Base-by-base conservation (phyloP, 1,284 basidiomycete genomes). In the Ustilago shanxiensis region DNA sequence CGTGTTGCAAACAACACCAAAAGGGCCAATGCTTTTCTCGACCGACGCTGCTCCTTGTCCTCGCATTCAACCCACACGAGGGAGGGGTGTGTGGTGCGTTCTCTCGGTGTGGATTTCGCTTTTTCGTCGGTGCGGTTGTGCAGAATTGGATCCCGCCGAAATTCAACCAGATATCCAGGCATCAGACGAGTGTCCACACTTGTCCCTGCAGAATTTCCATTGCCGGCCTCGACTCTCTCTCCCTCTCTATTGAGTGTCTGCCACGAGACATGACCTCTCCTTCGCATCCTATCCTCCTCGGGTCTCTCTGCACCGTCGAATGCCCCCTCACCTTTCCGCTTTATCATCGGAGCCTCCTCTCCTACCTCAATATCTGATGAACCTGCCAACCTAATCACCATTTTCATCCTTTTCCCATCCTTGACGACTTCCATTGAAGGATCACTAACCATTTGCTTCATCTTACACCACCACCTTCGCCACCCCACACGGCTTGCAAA, bases 171-270 rank as follows among this genome's bases (percentile, higher is more conserved):
- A 9, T n/a, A n/a, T n/a, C 31, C 8, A 31, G 35, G 68, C 62
- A 39, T 31, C 33, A 49, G 59, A 65, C 68, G 64, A 72, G 64
- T 66, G 69, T 72, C 69, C 69, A 72, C 64, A 66, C 14, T 66
- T 47, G 14, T 37, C 44, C 11, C 31, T 6, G 44, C n/a, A 24
- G 20, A 20, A 37, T 26, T 24, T 39, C 18, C 57, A 45, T 59
- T 49, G 47, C 44, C 44, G 44, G 18, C 37, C 26, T 54, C 56
- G 29, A 26, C 26, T 31, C 20, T 41, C n/a, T 26, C 24, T 49
- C 24, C 11, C 11, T 33, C 31, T 33, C 31, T 33, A 5, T 11
- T 11, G 11, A 33, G n/a, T n/a, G n/a, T n/a, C n/a, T 47, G n/a
- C 20, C 44, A 22, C n/a, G 20, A 29, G 31, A 10, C 49, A 41